Conservation (phyloP, 2,329 filamentous ascomycete species). For the Bertia moriformis region DNA sequence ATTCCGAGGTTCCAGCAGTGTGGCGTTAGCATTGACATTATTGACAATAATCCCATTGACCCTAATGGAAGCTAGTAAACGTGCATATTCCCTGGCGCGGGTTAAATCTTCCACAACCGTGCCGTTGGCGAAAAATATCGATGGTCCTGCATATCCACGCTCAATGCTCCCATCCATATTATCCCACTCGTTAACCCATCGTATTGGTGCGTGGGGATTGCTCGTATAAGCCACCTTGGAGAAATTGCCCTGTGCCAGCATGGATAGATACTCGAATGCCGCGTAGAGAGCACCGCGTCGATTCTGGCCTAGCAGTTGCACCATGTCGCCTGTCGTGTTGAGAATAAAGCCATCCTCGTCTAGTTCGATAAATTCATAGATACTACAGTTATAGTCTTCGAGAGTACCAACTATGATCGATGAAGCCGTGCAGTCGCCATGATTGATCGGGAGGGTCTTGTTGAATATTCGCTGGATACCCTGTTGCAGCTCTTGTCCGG, state of each 20-base stretch:
- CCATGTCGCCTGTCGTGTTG: slow-evolving; percentile 23
- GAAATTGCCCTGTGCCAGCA: slow-evolving; percentile 44
- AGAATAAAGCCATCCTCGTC: slow-evolving; percentile 48
- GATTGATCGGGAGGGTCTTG: slow-evolving; percentile 22
- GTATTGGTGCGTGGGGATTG: slow-evolving; percentile 44
- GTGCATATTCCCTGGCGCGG: slow-evolving; percentile 46
- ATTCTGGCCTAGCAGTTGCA: slow-evolving; percentile 49
- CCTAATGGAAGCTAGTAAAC: slow-evolving; percentile 49
- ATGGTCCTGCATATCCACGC: slow-evolving; percentile 51
- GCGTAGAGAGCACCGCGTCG: slow-evolving; percentile 57
- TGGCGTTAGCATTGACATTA: slow-evolving; percentile 57
- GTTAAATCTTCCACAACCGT: slow-evolving; percentile 40
- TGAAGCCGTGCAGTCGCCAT: slow-evolving; percentile 9
- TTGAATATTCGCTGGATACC: slow-evolving; percentile 43
- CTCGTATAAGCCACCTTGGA: slow-evolving; percentile 27
- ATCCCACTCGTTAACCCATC: slow-evolving; percentile 65
- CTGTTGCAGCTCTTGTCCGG: slow-evolving; percentile 39
- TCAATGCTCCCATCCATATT: slow-evolving; percentile 56
- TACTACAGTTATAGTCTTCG: slow-evolving; percentile 22
- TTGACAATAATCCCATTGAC: slow-evolving; percentile 56
- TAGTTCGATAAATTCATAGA: slow-evolving; percentile 21
- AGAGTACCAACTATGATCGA: slow-evolving; percentile 33
- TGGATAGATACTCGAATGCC: slow-evolving; percentile 52
- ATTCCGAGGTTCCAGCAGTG: slow-evolving; percentile 37
- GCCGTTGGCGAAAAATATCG: slow-evolving; percentile 52